Base-by-base conservation (phyloP, 108 stramenopile genomes). In the Chaetoceros muelleri region DNA sequence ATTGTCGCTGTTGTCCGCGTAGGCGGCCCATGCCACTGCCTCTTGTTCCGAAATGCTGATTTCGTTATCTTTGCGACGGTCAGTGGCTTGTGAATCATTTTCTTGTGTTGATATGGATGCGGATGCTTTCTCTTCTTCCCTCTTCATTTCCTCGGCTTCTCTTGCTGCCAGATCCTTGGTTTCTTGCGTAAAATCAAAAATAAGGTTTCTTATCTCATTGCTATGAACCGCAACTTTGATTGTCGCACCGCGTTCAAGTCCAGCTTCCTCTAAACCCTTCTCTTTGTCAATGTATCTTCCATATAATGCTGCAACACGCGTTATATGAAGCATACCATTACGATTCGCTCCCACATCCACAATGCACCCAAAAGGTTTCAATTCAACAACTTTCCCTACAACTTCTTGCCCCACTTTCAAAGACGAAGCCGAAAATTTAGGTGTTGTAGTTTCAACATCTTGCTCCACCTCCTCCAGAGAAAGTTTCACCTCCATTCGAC, bases 301-400 rank as follows among this genome's bases (percentile, higher is more conserved):
- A 52, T 66, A 65, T 10, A 76, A 49, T 31, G 71, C 63, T 2
- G 81, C 78, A 27, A 89, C 79, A 54, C 65, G 81, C 48, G 46
- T 62, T 0, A 89, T 85, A 60, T 89, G 87, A 24, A 89, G 50
- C 50, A 89, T 57, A 24, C 87, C 87, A 26, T 63, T 70, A 60
- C 83, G 71, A 75, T 84, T 85, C 3, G 83, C 87, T 58, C 81
- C 83, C 3, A 89, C 77, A 65, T 85, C 80, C 34, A 89, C 63
- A 1, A 85, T 68, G 1, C 73, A 79, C 19, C 87, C 87, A 60
- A 81, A 89, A 0, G 75, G 71, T n/a, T 62, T 61, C 10, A 89
- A 58, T 17, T 71, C 64, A 28, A 57, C 59, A 19, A 89, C 74
- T 20, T 52, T 58, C 13, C 87, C 87, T 8, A 44, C 48, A 16